Evolutionary conservation across 495 filamentous ascomycete species (phyloP), one percentile per base, ranked within the genome.

Genomic region (Cenococcum geophilum): DNA sequence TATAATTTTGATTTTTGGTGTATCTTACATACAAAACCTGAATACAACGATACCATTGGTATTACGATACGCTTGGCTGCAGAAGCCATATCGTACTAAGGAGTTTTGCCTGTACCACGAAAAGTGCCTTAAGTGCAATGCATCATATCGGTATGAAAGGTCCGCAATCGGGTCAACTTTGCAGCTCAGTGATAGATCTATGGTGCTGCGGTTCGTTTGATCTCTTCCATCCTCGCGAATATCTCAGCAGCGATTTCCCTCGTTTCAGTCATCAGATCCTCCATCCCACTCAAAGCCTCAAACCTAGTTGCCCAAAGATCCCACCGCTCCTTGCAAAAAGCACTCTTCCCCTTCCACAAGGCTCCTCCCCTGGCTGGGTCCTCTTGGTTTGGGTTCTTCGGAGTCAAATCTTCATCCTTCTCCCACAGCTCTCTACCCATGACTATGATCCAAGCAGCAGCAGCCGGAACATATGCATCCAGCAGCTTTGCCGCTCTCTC

Each of bases 261-360:
- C 9, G 61, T 68, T 45, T 68, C 66, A 20, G 35, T 58, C 36
- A 23, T 42, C 8, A 59, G 11, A 10, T 35, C 59, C 48, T 60
- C 48, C 45, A 34, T 53, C 45, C 53, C 22, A 8, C 12, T 27
- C 14, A 62, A n/a, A 16, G 62, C 59, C 16, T 25, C 55, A 60
- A 68, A 68, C 34, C 62, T 59, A 49, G 49, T 58, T 49, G 59
- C 65, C 61, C 66, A 61, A 1, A 60, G 50, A 21, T 25, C 54
- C 65, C 65, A 68, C 18, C 65, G 57, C 22, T 57, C 65, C 53
- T 59, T 61, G 22, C 57, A 61, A 16, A 68, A 62, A 49, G 51
- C 59, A 2, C 57, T 42, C 49, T 43, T 62, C 20, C 59, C 58
- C 35, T 42, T 61, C 45, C 48, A 60, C 12, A 50, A 14, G 18